Base-by-base conservation (phyloP, 2,329 filamentous ascomycete species). In the Diaporthe aspalathi region DNA sequence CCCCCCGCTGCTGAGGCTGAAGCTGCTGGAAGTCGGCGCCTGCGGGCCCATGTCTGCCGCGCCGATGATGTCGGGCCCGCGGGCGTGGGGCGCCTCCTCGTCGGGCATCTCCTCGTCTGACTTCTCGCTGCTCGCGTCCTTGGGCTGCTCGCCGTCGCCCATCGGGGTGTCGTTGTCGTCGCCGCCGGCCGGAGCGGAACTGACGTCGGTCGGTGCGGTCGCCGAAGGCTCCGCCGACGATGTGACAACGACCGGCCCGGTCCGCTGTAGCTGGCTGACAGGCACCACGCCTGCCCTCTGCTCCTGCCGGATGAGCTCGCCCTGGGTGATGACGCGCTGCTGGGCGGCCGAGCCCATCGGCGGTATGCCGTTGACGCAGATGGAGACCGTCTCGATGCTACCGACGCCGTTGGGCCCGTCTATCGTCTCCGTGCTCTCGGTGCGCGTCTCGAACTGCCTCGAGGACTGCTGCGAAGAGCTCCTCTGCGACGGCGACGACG, bases 41-140 rank as follows among this genome's bases (percentile, higher is more conserved):
- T 93, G 95, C 12, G 93, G 91, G 0, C 96, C 96, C 74, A 94
- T 92, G 79, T 99, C 96, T 76, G 93, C 91, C 72, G 94, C 90
- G 5, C 95, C 95, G 65, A 98, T 92, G 75, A 94, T 88, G 38
- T 94, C 90, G 0, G 96, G 96, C 0, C 95, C 95, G 50, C 94
- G 88, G 0, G 93, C 94, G 81, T 97, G 94, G 6, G 94, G 93
- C 67, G 90, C 86, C 72, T 93, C 87, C 8, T 89, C 86, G 20
- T 88, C 87, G 38, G 83, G 81, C 47, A 84, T 81, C 68, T 86
- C 78, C 73, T 81, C 74, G 62, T 80, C 77, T 20, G 82, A 80
- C 3, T 77, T 76, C 32, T 77, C 78, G 20, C 77, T 75, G 29
- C 45, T 76, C 73, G 14, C 75, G 75, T 57, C 76, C 49, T 38